phyloP scores from a whole-genome alignment of 257 asterid genomes.

The Catharanthus roseus region DNA sequence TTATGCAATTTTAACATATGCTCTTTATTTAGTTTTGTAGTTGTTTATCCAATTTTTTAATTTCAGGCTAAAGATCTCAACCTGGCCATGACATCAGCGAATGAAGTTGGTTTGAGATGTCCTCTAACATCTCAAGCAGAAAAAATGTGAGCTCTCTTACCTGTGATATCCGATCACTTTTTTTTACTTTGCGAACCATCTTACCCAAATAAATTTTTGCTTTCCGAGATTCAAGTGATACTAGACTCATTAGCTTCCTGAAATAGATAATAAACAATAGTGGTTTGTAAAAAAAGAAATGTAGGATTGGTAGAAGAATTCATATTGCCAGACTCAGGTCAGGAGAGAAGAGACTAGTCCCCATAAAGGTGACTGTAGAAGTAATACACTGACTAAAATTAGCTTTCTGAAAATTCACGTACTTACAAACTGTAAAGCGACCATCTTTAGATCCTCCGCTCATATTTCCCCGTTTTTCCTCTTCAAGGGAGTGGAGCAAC shows the following conservation, averaged over 20 bases:
- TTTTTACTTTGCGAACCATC: background rate
- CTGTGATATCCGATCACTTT: background rate
- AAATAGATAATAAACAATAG: background rate
- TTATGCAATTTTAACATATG: background rate
- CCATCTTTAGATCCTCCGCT: no score
- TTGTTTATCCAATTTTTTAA: background rate
- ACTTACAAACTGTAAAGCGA: no score
- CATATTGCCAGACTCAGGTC: no score
- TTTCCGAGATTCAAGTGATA: background rate
- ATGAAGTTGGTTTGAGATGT: constrained; percentile 44
- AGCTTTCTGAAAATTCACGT: no score
- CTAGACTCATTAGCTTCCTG: background rate
- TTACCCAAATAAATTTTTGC: background rate
- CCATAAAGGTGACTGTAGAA: no score
- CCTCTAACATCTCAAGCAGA: constrained; percentile 63
- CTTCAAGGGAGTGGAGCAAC: no score
- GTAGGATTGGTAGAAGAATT: no score
- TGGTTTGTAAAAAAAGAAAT: background rate
- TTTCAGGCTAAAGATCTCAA: constrained; percentile 84
- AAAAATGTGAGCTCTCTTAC: constrained; percentile 51
- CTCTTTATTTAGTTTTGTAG: background rate
- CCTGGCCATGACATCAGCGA: constrained; percentile 67
- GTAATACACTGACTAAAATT: no score
- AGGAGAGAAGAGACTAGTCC: no score
- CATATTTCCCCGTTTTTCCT: no score